Conservation (phyloP, 441 rosid species). For the Croton laevigatus region DNA sequence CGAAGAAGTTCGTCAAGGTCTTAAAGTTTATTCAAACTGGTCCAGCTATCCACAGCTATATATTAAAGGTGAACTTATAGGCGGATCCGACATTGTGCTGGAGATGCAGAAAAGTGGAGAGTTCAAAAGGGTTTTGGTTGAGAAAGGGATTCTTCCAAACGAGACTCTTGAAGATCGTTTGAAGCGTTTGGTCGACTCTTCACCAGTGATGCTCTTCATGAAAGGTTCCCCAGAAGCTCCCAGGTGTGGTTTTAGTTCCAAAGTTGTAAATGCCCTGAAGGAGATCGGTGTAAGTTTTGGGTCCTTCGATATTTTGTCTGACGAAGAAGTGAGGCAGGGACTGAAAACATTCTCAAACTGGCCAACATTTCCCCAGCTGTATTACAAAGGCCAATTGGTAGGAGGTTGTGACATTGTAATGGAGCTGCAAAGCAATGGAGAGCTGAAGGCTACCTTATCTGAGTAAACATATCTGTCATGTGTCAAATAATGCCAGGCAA, state of each 20-base stretch:
- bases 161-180: conserved; percentile 61
- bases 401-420: conserved; percentile 95
- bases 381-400: conserved; percentile 82
- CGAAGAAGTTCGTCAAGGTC: conserved; percentile 77
- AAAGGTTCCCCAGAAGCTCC: conserved; percentile 91
- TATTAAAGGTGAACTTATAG: conserved; percentile 74
- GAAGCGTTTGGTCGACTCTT: conserved; percentile 48
- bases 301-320: conserved; percentile 67
- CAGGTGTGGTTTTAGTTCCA: conserved; percentile 87
- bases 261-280: conserved; percentile 72
- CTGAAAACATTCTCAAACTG: conserved; percentile 80
- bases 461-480: conserved; percentile 34
- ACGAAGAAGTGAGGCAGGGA: conserved; percentile 94
- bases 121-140: conserved; percentile 50
- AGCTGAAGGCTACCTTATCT: conserved; percentile 73
- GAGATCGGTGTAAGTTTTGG: conserved; percentile 65
- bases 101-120: conserved; percentile 97
- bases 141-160: conserved; percentile 56
- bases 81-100: conserved; percentile 90
- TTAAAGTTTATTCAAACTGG: conserved; percentile 93
- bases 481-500: conserved; percentile 3
- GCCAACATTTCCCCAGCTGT: conserved; percentile 96
- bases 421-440: conserved; percentile 68
- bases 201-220: conserved; percentile 92
- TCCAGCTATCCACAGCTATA: conserved; percentile 89